A percentile compares a stretch with the other conserved stretches of the same genome.
phyloP scores from a whole-genome alignment of 164 flowering plant species.

The Akebia trifoliata region DNA sequence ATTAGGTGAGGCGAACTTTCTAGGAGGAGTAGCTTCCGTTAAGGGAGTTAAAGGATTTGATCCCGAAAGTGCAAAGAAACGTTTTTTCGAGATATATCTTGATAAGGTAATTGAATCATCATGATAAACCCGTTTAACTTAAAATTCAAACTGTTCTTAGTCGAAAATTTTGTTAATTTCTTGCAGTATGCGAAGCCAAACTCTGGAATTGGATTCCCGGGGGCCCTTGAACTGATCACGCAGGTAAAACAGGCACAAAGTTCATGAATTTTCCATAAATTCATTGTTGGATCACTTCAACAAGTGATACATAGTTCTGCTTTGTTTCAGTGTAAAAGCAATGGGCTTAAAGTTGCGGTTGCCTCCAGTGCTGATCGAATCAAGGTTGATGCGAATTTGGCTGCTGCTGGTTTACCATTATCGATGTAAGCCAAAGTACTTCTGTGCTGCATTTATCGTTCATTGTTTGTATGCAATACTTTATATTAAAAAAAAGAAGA shows the following conservation, averaged over 20 bases:
- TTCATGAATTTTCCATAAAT: slow-evolving; percentile 1
- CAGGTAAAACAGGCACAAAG: slow-evolving; percentile 39
- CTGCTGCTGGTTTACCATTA: slow-evolving; percentile 80
- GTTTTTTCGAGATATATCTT: slow-evolving; percentile 90
- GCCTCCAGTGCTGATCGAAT: slow-evolving; percentile 98
- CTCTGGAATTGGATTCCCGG: slow-evolving; percentile 96
- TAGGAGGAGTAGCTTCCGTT: slow-evolving; percentile 88
- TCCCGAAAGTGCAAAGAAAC: slow-evolving; percentile 71
- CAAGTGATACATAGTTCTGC: slow-evolving; percentile 5
- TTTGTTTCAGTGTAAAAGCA: slow-evolving; percentile 66
- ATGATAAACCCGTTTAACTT: no score
- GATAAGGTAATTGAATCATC: slow-evolving; percentile 59
- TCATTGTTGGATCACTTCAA: background rate
- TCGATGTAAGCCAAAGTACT: slow-evolving; percentile 53
- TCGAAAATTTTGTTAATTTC: background rate
- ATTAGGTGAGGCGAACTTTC: slow-evolving; percentile 89
- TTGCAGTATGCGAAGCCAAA: slow-evolving; percentile 87
- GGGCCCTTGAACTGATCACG: slow-evolving; percentile 82
- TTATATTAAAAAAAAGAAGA: no score
- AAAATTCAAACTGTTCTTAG: no score
- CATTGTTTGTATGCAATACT: background rate
- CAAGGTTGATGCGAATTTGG: slow-evolving; percentile 91
- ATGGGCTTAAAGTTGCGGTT: slow-evolving; percentile 95
- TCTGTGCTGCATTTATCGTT: background rate
- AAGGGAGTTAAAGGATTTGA: slow-evolving; percentile 74